phyloP scores from a whole-genome alignment of 2,329 filamentous ascomycete genomes.

The Nemania serpens region DNA sequence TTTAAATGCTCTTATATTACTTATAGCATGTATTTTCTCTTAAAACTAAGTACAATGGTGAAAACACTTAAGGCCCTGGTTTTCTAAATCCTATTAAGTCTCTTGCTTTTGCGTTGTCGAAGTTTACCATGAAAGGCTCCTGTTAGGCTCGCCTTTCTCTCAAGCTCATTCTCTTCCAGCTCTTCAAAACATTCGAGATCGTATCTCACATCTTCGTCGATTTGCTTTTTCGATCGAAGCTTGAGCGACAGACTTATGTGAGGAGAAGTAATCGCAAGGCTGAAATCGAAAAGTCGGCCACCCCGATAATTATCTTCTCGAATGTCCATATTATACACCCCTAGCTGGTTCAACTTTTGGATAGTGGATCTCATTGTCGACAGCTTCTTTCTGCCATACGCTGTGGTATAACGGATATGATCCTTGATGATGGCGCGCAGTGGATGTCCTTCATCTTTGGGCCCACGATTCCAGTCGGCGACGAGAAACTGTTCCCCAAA shows the following conservation, averaged over 20 bases:
- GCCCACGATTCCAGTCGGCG: neutral
- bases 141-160: too few relatives aligned
- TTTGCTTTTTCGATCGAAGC: neutral
- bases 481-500: neutral
- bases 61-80: too few relatives aligned
- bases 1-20: too few relatives aligned
- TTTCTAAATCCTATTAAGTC: too few relatives aligned
- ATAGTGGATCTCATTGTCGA: constrained; percentile 16
- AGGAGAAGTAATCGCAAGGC: constrained; percentile 17
- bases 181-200: constrained; percentile 9
- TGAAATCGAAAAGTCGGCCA: constrained; percentile 29
- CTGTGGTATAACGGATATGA: neutral
- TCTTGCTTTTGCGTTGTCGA: too few relatives aligned
- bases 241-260: constrained; percentile 5
- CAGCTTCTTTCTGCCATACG: neutral
- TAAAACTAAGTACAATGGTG: too few relatives aligned
- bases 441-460: neutral
- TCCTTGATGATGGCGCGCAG: constrained; percentile 6
- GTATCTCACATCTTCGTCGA: neutral
- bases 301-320: constrained; percentile 19
- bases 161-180: too few relatives aligned
- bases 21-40: too few relatives aligned
- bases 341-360: constrained; percentile 18
- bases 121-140: too few relatives aligned
- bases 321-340: constrained; percentile 28